These are phyloP conservation scores for Huntiella moniliformis DNA, from an alignment of 2,329 filamentous ascomycete species.

Conservation along the genomic window DNA sequence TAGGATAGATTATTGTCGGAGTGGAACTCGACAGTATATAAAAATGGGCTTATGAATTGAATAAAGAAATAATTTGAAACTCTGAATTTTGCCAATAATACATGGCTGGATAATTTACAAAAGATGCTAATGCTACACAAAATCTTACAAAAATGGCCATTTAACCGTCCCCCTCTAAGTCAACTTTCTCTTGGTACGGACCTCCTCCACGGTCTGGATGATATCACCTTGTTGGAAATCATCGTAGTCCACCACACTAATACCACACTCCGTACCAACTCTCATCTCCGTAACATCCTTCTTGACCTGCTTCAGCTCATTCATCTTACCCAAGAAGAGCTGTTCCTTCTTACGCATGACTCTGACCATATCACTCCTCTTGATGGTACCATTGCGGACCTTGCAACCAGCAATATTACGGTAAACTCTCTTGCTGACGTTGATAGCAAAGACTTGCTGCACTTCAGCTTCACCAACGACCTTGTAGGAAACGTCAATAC, in stretches of 20 bases:
- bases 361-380: constrained; percentile 43
- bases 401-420: constrained; percentile 73
- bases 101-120: no score
- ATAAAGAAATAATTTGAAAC: background rate
- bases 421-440: constrained; percentile 49
- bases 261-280: constrained; percentile 85
- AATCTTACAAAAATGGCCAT: constrained; percentile 5
- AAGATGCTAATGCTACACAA: background rate
- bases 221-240: constrained; percentile 65
- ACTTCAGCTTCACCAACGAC: constrained; percentile 83
- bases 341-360: constrained; percentile 53
- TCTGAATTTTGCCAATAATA: background rate
- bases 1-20: background rate
- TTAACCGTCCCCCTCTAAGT: background rate
- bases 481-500: constrained; percentile 44
- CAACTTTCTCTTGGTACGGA: constrained; percentile 46
- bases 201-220: constrained; percentile 74
- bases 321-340: constrained; percentile 67
- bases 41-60: background rate
- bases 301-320: constrained; percentile 77
- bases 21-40: background rate
- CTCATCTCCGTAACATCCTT: constrained; percentile 78
- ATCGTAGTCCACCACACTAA: constrained; percentile 64
- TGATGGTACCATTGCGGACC: constrained; percentile 62
- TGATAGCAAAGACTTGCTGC: constrained; percentile 66